A percentile compares a stretch with the other conserved stretches of the same genome.
Evolutionary conservation across 345 rosid species (phyloP).

Genomic region (Gossypium mustelinum): DNA sequence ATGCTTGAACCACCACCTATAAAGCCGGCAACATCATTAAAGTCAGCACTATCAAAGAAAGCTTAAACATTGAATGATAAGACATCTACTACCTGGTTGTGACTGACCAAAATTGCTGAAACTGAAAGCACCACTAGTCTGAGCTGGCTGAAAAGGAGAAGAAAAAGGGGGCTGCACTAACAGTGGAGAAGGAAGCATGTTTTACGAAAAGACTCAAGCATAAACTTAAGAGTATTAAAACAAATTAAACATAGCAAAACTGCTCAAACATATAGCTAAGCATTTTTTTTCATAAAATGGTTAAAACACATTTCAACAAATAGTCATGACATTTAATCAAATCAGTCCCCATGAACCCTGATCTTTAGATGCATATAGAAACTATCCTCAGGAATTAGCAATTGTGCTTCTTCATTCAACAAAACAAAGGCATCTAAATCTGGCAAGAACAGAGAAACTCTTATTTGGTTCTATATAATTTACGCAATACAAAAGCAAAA

Average conservation of each 20-base stretch:
- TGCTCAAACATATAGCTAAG: slow-evolving; percentile 34
- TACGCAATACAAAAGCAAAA: not conserved
- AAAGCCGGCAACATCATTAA: slow-evolving; percentile 16
- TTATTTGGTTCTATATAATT: not conserved
- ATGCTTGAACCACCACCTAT: slow-evolving; percentile 44
- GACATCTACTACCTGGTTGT: slow-evolving; percentile 42
- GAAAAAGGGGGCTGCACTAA: not conserved
- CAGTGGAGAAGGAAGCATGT: not conserved
- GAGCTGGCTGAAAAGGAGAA: slow-evolving; percentile 29
- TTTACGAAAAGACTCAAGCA: not conserved
- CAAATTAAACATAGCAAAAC: not conserved
- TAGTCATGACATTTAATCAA: not conserved
- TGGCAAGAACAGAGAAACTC: no score
- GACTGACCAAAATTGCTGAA: slow-evolving; percentile 54
- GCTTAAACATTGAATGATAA: not conserved
- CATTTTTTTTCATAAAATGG: not conserved
- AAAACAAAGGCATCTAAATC: not conserved
- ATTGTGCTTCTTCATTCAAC: slow-evolving; percentile 1
- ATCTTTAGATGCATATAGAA: not conserved
- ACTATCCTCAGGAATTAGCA: not conserved
- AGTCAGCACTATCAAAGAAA: slow-evolving; percentile 13
- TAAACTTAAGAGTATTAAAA: not conserved
- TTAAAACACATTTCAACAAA: not conserved
- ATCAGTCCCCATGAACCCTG: not conserved
- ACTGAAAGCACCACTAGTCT: slow-evolving; percentile 36